Conservation (phyloP, 805 yeast genomes). For the Wickerhamomyces alni region DNA sequence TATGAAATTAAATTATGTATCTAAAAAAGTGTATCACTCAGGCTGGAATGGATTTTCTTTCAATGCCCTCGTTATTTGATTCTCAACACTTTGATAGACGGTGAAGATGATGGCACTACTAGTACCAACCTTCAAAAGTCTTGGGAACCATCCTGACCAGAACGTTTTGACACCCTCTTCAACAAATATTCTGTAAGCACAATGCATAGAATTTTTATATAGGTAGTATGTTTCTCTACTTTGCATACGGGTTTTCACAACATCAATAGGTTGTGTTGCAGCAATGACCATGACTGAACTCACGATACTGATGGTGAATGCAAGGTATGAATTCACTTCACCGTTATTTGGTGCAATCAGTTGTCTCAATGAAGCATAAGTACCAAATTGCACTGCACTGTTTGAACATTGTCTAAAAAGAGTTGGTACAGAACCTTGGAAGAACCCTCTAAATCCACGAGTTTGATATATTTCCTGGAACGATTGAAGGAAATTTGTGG, state of each 20-base stretch:
- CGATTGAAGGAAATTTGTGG: conserved; percentile 45
- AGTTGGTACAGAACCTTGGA: conserved; percentile 83
- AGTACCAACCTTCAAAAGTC: conserved; percentile 63
- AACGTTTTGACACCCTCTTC: conserved; percentile 40
- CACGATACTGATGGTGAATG: conserved; percentile 44
- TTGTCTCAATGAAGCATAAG: conserved; percentile 75
- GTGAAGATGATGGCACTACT: conserved; percentile 67
- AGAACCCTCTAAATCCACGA: conserved; percentile 72
- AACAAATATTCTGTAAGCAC: conserved; percentile 42
- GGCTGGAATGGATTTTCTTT: conserved; percentile 33
- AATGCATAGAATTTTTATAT: conserved; percentile 57
- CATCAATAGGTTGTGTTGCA: conserved; percentile 84
- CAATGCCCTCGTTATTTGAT: conserved; percentile 32
- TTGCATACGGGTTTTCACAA: conserved; percentile 82
- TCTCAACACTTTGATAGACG: conserved; percentile 54
- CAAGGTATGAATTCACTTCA: conserved; percentile 29
- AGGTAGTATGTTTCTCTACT: conserved; percentile 55
- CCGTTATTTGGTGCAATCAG: conserved; percentile 46
- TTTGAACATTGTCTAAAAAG: conserved; percentile 71
- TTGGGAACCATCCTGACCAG: conserved; percentile 59
- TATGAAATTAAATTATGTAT: too few species aligned
- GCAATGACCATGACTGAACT: conserved; percentile 71
- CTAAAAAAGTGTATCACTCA: conserved; percentile 10
- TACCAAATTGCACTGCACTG: conserved; percentile 77
- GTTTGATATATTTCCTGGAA: conserved; percentile 61